Evolutionary conservation across 2,329 filamentous ascomycete genomes (phyloP).

Genomic region (Fusarium illudens): DNA sequence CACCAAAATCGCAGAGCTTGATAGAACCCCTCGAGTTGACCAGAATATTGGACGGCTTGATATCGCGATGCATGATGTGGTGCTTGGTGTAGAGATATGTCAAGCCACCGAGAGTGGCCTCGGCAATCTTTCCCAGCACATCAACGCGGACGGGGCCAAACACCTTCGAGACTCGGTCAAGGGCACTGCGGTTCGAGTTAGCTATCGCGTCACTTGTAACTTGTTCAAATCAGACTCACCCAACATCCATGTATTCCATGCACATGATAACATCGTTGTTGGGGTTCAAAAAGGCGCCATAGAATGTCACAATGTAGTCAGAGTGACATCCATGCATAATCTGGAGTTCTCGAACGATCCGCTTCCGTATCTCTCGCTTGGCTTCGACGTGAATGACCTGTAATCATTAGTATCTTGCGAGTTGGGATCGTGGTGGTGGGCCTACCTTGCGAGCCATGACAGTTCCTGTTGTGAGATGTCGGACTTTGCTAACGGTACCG

Average conservation of each 20-base stretch:
- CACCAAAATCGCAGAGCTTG: conserved; percentile 98
- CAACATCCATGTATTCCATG: conserved; percentile 99
- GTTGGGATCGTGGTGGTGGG: neutral
- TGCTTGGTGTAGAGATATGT: conserved; percentile 96
- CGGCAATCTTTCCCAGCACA: conserved; percentile 96
- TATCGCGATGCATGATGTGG: conserved; percentile 98
- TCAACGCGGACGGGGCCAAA: conserved; percentile 96
- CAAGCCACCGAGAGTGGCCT: conserved; percentile 90
- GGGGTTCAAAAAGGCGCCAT: conserved; percentile 95
- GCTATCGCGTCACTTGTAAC: neutral
- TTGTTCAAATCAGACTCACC: conserved; percentile 66
- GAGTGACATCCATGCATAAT: conserved; percentile 99
- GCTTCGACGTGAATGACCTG: conserved; percentile 98
- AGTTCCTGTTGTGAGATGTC: conserved; percentile 91
- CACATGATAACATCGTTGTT: conserved; percentile 99
- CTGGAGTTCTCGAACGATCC: conserved; percentile 95
- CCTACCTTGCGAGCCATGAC: conserved; percentile 96
- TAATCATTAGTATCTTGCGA: conserved; percentile 22
- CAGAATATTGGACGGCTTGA: conserved; percentile 97
- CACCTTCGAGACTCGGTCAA: conserved; percentile 92
- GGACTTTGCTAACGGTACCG: conserved; percentile 97
- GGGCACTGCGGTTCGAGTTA: conserved; percentile 66
- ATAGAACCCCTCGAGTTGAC: conserved; percentile 94
- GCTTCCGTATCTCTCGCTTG: conserved; percentile 95
- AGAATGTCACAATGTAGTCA: conserved; percentile 96